A percentile compares a stretch with the other conserved stretches of the same genome.
phyloP scores from a whole-genome alignment of 1,284 basidiomycete species.

The Heterobasidion annosum region DNA sequence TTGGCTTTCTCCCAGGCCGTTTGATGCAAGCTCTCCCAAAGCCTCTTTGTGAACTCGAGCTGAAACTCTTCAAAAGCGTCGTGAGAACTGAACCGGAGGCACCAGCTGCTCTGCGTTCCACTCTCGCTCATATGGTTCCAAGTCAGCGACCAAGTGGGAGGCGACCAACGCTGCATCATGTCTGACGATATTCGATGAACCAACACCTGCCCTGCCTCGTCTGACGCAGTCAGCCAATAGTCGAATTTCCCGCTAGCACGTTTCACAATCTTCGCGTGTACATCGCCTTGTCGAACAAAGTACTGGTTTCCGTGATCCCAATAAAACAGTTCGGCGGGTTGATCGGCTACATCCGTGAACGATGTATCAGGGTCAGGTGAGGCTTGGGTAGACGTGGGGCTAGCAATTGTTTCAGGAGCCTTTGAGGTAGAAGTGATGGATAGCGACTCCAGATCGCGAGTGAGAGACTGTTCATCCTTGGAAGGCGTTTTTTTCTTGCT shows the following conservation, averaged over 20 bases:
- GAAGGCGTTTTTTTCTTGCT: conserved; percentile 14
- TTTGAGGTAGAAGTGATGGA: conserved; percentile 7
- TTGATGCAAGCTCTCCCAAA: conserved; percentile 83
- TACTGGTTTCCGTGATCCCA: conserved; percentile 68
- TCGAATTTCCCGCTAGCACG: conserved; percentile 37
- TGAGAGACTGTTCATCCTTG: conserved; percentile 9
- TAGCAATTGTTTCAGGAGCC: conserved; percentile 6
- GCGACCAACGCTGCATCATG: conserved; percentile 70
- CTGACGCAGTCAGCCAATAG: conserved; percentile 58
- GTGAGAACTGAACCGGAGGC: conserved; percentile 60
- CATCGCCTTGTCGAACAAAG: conserved; percentile 63
- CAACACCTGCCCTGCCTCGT: conserved; percentile 40
- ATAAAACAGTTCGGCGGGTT: conserved; percentile 50
- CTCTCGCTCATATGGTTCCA: conserved; percentile 72
- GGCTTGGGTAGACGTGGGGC: conserved; percentile 12
- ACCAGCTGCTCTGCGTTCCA: conserved; percentile 71
- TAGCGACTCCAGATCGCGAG: conserved; percentile 5
- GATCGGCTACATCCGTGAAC: conserved; percentile 27
- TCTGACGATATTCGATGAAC: conserved; percentile 58
- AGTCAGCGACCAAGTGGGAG: conserved; percentile 64
- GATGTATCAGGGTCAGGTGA: conserved; percentile 13
- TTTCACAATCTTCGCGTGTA: conserved; percentile 62
- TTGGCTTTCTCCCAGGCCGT: conserved; percentile 77
- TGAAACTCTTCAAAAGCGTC: conserved; percentile 62
- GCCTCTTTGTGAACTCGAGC: conserved; percentile 56